Conservation (phyloP, 345 rosid species). For the Balakata baccata region DNA sequence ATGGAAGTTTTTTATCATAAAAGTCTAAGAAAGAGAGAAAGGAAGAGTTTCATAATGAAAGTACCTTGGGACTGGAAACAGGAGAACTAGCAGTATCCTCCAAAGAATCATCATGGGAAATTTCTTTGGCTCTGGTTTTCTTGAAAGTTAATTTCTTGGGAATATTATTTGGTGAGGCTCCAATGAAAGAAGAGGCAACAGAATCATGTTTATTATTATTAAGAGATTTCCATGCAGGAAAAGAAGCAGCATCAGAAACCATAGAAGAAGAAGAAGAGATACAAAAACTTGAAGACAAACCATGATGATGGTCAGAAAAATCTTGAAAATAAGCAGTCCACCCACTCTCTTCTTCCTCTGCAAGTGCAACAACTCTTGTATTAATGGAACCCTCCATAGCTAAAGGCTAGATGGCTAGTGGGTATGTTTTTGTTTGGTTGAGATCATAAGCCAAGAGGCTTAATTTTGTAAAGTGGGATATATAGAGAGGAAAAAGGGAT, state of each 20-base stretch:
- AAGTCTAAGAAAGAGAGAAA: neutral
- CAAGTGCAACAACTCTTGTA: neutral
- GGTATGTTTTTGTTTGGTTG: too few species aligned
- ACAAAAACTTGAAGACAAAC: slow-evolving; percentile 39
- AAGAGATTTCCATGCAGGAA: slow-evolving; percentile 41
- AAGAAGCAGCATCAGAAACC: slow-evolving; percentile 70
- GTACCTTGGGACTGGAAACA: slow-evolving; percentile 72
- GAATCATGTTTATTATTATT: neutral
- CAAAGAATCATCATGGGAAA: slow-evolving; percentile 62
- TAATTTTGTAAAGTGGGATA: too few species aligned
- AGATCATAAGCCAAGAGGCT: too few species aligned
- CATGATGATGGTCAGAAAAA: slow-evolving; percentile 36
- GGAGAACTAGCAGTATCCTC: slow-evolving; percentile 96
- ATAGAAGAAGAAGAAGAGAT: slow-evolving; percentile 55
- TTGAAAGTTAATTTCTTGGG: slow-evolving; percentile 46
- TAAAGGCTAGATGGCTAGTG: too few species aligned
- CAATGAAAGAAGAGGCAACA: slow-evolving; percentile 14
- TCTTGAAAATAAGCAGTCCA: slow-evolving; percentile 85
- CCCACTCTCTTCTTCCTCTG: slow-evolving; percentile 66
- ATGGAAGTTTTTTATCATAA: neutral
- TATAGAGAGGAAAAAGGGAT: too few species aligned
- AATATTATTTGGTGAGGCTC: neutral
- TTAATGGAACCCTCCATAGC: too few species aligned
- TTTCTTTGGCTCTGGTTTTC: slow-evolving; percentile 48
- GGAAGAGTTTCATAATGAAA: neutral